Evolutionary conservation across 2,329 filamentous ascomycete genomes (phyloP).

Genomic region (Xylaria sp.): DNA sequence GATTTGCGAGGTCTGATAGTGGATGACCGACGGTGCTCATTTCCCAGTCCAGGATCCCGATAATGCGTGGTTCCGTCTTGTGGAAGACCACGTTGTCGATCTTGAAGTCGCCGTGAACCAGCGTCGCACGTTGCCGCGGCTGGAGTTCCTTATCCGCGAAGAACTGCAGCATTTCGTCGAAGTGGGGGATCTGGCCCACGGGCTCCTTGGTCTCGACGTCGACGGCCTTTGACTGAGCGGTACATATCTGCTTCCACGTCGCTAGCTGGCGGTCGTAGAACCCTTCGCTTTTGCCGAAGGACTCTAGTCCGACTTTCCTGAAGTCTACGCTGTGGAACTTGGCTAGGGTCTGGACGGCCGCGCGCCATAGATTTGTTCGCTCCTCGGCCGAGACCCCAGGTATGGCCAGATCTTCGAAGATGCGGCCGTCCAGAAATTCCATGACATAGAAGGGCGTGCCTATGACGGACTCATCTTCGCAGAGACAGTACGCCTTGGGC

Average conservation of each 20-base stretch:
- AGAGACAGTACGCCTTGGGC: slow-evolving; percentile 84
- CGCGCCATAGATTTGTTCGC: slow-evolving; percentile 84
- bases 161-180: slow-evolving; percentile 81
- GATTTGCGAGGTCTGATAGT: slow-evolving; percentile 87
- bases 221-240: slow-evolving; percentile 77
- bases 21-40: slow-evolving; percentile 99
- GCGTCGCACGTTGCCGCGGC: slow-evolving; percentile 78
- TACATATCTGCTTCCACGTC: slow-evolving; percentile 83
- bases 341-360: slow-evolving; percentile 84
- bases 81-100: slow-evolving; percentile 93
- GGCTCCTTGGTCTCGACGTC: slow-evolving; percentile 81
- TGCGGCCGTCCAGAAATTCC: slow-evolving; percentile 93
- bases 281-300: slow-evolving; percentile 77
- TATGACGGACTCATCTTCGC: slow-evolving; percentile 81
- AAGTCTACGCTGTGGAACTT: slow-evolving; percentile 83
- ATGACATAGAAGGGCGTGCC: slow-evolving; percentile 98
- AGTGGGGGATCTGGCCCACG: slow-evolving; percentile 86
- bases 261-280: slow-evolving; percentile 89
- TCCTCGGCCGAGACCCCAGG: slow-evolving; percentile 76
- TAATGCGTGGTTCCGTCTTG: slow-evolving; percentile 85
- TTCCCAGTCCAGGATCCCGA: slow-evolving; percentile 97
- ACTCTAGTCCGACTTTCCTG: slow-evolving; percentile 72
- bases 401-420: slow-evolving; percentile 89
- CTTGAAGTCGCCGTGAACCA: slow-evolving; percentile 97
- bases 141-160: slow-evolving; percentile 77